Evolutionary conservation across 106 monocot genomes (phyloP), one percentile per base, ranked within the genome.

Genomic region (Alisma plantagoaquatica): DNA sequence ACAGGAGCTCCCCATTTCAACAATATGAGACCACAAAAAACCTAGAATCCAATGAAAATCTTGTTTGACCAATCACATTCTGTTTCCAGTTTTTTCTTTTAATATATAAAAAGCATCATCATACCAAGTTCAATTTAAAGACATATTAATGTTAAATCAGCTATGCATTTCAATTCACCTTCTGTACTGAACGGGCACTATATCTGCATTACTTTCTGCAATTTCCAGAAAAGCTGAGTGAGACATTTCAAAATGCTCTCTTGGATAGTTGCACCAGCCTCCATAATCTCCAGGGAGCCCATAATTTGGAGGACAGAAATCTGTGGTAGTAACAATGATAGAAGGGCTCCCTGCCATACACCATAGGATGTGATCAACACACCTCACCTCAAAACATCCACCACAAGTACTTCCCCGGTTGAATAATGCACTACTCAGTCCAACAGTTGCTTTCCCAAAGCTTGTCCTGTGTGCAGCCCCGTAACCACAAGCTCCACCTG

Each of bases 221-320:
- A 92, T 82, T 31, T 33, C 33, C 1, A 24, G 23, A 46, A 92
- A 92, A 0, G 82, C 72, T 16, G 60, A 26, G 28, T 52, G 51
- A 7, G 92, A 79, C 76, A 92, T 63, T 53, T 86, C 73, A 29
- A 92, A 79, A 56, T 92, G 92, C 43, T 74, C 73, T 20, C 61
- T 70, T 22, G 92, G 92, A 65, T 64, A 74, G 42, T 92, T 92
- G 73, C 92, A 92, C 86, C 92, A 92, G 24, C 92, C 83, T 2
- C 91, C 91, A 17, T 73, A 67, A 46, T 92, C 86, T 9, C 66
- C 52, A 2, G 91, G 41, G 26, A 86, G 80, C 4, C 78, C 81
- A 35, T 70, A 82, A 64, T 92, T 92, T 15, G 91, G 86, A 24
- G 92, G 75, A 46, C 92, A 92, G 73, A 79, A 92, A 57, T 92